These are phyloP conservation scores for Lagenaria siceraria DNA, from an alignment of 306 rosid species.

Conservation along the genomic window DNA sequence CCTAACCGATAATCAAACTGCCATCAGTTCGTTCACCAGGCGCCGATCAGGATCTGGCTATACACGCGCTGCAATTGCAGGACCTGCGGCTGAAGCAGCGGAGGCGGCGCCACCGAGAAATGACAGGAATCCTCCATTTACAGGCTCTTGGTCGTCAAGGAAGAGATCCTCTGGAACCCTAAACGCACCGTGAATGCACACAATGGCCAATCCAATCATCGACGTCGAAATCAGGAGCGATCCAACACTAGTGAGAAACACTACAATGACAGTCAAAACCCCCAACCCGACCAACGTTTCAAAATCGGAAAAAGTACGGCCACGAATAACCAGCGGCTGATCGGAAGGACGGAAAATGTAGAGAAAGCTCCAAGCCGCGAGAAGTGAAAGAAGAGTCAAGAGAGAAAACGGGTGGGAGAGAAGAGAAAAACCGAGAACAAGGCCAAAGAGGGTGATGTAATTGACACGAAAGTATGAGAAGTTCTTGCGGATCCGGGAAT, in stretches of 20 bases:
- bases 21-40: constrained; percentile 4
- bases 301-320: constrained; percentile 72
- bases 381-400: constrained; percentile 61
- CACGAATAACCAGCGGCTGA: constrained; percentile 62
- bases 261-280: constrained; percentile 49
- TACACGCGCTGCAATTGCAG: constrained; percentile 45
- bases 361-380: constrained; percentile 69
- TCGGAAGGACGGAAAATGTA: constrained; percentile 77
- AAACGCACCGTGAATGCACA: constrained; percentile 73
- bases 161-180: constrained; percentile 85
- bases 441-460: constrained; percentile 45
- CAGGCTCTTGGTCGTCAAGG: constrained; percentile 80
- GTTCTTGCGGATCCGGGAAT: constrained; percentile 88
- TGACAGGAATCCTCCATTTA: constrained; percentile 58
- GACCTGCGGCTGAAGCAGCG: constrained; percentile 41
- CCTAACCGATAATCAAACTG: constrained; percentile 31
- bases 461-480: constrained; percentile 77
- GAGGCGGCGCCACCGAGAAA: constrained; percentile 83
- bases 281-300: constrained; percentile 58
- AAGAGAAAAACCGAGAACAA: constrained; percentile 66
- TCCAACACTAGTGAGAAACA: constrained; percentile 80
- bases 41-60: constrained; percentile 21
- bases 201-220: constrained; percentile 57
- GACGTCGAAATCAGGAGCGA: constrained; percentile 76
- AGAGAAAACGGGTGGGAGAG: constrained; percentile 75